Base-by-base conservation (phyloP, 306 rosid genomes). In the Sindora glabra region DNA sequence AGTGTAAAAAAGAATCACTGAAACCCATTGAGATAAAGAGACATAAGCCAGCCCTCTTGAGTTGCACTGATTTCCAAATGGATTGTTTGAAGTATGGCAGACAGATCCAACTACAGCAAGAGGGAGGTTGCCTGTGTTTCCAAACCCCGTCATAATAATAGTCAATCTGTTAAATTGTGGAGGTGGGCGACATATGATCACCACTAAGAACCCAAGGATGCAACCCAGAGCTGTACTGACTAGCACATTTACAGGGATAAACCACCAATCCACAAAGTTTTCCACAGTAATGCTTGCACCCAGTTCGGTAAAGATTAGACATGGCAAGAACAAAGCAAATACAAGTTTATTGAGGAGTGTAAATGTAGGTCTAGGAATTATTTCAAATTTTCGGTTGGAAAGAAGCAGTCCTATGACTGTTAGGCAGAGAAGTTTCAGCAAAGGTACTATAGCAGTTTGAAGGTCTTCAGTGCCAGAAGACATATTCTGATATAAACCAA, bases 111-210 rank as follows among this genome's bases (percentile, higher is more conserved):
- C 78, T 21, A 90, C 38, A 10, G 97, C 95, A 46, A 90, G 81
- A 29, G 87, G 83, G 40, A 90, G 94, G 75, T 87, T 90, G 10
- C 97, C 97, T 3, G 97, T 90, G 74, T 90, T 90, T 48, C 95
- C 95, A 48, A 90, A 90, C 15, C 81, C 94, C 1, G 95, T 90
- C 94, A 87, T 87, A 61, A 90, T 79, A 41, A 90, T 49, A 27
- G 94, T 83, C 17, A 90, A 81, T 34, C 96, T 63, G 34, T 60
- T 84, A 23, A 84, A 63, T 58, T 77, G 70, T 5, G 84, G 94
- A 5, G 97, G 97, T 0, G 97, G 97, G 17, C 80, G 84, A 16
- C 97, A 90, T 55, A 84, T 69, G 44, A 77, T 3, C 48, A 87
- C 94, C 68, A 87, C 97, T 2, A 90, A 26, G 54, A 34, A 70